Evolutionary conservation across 2,329 filamentous ascomycete genomes (phyloP).

Genomic region (Paecilomyces sp.): DNA sequence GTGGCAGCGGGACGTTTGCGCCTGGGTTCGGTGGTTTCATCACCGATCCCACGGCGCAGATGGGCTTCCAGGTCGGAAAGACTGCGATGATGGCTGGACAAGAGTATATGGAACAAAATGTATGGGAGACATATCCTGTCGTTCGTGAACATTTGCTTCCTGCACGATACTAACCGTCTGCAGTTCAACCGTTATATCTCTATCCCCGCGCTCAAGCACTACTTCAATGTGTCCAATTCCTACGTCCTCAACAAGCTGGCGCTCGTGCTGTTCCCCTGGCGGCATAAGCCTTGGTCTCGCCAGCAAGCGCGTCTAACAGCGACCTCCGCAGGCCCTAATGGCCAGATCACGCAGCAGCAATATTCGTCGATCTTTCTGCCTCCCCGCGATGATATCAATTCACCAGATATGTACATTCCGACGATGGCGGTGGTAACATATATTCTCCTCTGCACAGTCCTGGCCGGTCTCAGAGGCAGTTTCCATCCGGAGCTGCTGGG

Average conservation of each 20-base stretch:
- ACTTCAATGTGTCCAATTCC: slow-evolving; percentile 97
- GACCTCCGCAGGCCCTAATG: slow-evolving; percentile 40
- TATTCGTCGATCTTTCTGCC: slow-evolving; percentile 64
- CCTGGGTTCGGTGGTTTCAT: slow-evolving; percentile 85
- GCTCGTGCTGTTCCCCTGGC: slow-evolving; percentile 93
- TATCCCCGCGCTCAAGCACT: slow-evolving; percentile 89
- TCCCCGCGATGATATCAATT: slow-evolving; percentile 92
- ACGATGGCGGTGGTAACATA: slow-evolving; percentile 98
- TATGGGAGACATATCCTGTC: slow-evolving; percentile 39
- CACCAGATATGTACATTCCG: slow-evolving; percentile 98
- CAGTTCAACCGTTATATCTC: slow-evolving; percentile 80
- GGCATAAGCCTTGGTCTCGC: slow-evolving; percentile 94
- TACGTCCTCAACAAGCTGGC: slow-evolving; percentile 92
- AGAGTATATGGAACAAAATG: slow-evolving; percentile 93
- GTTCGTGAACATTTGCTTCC: background rate
- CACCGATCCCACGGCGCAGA: slow-evolving; percentile 88
- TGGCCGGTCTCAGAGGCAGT: slow-evolving; percentile 81
- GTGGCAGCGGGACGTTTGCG: slow-evolving; percentile 33
- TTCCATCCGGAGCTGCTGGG: slow-evolving; percentile 94
- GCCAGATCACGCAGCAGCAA: slow-evolving; percentile 54
- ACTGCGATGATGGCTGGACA: slow-evolving; percentile 85
- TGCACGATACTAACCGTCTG: background rate
- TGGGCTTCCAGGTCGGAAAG: slow-evolving; percentile 91
- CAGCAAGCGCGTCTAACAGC: slow-evolving; percentile 59
- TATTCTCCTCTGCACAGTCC: slow-evolving; percentile 83